A percentile compares a stretch with the other conserved stretches of the same genome.
phyloP scores from a whole-genome alignment of 345 rosid genomes.

The Gossypium raimondii region DNA sequence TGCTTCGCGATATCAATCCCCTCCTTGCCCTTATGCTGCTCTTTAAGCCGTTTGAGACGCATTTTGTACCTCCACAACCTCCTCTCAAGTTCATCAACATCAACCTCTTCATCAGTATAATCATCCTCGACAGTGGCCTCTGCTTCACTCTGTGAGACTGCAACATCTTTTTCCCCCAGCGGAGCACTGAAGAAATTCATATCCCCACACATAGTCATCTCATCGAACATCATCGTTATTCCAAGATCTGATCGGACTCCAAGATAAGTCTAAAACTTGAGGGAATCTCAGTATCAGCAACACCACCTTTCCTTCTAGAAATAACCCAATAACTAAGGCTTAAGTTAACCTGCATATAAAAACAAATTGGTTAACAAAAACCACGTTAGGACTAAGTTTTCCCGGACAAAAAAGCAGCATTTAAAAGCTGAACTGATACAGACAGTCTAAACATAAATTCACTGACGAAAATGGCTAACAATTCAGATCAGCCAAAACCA shows the following conservation, averaged over 20 bases:
- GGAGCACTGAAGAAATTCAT: constrained; percentile 61
- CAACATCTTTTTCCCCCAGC: constrained; percentile 33
- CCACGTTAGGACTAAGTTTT: neutral
- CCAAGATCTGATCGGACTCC: neutral
- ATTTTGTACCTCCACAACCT: constrained; percentile 77
- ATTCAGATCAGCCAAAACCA: neutral
- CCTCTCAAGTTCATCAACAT: constrained; percentile 74
- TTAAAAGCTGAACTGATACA: neutral
- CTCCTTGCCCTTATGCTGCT: constrained; percentile 48
- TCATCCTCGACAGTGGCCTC: constrained; percentile 53
- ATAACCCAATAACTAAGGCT: neutral
- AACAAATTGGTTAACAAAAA: neutral
- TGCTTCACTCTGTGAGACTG: constrained; percentile 42
- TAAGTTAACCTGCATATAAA: neutral
- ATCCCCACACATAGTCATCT: constrained; percentile 73
- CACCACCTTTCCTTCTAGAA: neutral
- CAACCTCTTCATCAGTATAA: constrained; percentile 63
- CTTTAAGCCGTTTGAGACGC: constrained; percentile 67
- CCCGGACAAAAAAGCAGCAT: neutral
- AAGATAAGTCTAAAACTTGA: neutral
- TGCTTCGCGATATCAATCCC: constrained; percentile 54
- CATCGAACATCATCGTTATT: constrained; percentile 62
- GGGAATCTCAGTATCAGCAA: neutral
- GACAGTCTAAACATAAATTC: neutral
- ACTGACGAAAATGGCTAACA: neutral